phyloP scores from a whole-genome alignment of 2,329 filamentous ascomycete species.

The Pestalotiopsis sp. region DNA sequence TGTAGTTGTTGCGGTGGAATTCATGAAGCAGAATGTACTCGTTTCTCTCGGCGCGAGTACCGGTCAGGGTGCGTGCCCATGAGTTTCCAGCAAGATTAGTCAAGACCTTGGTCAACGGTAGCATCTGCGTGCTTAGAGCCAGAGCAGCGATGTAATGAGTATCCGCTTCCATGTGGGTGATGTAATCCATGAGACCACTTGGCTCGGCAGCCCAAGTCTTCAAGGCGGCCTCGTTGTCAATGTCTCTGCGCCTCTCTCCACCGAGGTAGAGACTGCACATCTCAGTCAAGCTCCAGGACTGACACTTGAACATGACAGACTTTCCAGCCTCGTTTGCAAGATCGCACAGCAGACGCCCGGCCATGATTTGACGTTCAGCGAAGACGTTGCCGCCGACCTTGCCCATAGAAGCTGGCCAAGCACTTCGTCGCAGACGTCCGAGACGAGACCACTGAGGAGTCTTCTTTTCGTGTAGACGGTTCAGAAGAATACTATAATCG shows the following conservation, averaged over 20 bases:
- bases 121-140: constrained; percentile 84
- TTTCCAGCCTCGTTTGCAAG: constrained; percentile 96
- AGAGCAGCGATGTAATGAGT: constrained; percentile 95
- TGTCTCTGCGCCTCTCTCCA: constrained; percentile 70
- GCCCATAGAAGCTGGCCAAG: constrained; percentile 87
- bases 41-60: constrained; percentile 95
- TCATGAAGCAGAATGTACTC: constrained; percentile 99
- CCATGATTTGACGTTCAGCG: constrained; percentile 85
- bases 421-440: constrained; percentile 77
- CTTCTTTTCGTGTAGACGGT: constrained; percentile 84
- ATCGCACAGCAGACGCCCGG: constrained; percentile 89
- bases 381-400: constrained; percentile 90
- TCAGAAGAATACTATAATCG: constrained; percentile 89
- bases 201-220: constrained; percentile 84
- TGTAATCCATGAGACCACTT: constrained; percentile 87
- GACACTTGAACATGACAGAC: constrained; percentile 94
- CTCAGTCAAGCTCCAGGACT: constrained; percentile 96
- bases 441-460: constrained; percentile 94
- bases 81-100: constrained; percentile 98
- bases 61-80: constrained; percentile 93
- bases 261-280: constrained; percentile 93
- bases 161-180: constrained; percentile 91
- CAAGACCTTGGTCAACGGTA: constrained; percentile 90
- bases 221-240: constrained; percentile 86
- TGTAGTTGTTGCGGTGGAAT: constrained; percentile 95